Evolutionary conservation across 495 filamentous ascomycete genomes (phyloP).

Genomic region (Aspergillus nanangensis): DNA sequence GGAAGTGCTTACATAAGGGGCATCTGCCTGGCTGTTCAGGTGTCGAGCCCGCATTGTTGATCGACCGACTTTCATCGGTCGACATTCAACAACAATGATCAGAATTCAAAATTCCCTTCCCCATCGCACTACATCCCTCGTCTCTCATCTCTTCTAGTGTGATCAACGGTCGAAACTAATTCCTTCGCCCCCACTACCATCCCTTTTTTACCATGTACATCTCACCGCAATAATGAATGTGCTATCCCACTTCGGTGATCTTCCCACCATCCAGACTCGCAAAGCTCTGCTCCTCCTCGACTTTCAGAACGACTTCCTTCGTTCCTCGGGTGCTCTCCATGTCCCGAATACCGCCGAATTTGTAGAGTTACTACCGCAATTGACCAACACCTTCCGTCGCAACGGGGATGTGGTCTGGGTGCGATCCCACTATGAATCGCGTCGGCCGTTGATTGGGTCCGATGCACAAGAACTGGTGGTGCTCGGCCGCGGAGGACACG

Average conservation of each 20-base stretch:
- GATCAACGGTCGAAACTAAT: too few species aligned
- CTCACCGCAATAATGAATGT: constrained; percentile 26
- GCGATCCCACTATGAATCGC: constrained; percentile 65
- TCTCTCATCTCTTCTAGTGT: too few species aligned
- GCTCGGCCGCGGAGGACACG: constrained; percentile 15
- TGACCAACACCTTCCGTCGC: constrained; percentile 71
- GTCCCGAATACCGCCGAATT: constrained; percentile 62
- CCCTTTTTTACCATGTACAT: constrained; percentile 9
- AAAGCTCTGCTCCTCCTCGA: constrained; percentile 83
- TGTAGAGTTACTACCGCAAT: constrained; percentile 57
- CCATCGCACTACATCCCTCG: too few species aligned
- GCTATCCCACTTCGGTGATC: constrained; percentile 29
- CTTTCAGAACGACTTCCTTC: constrained; percentile 88
- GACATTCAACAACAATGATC: too few species aligned
- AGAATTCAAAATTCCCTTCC: too few species aligned
- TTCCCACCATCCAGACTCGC: constrained; percentile 60
- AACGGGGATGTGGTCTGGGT: constrained; percentile 86
- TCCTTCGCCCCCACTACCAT: too few species aligned
- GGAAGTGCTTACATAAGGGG: too few species aligned
- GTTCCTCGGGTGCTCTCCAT: constrained; percentile 62
- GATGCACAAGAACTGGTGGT: constrained; percentile 37
- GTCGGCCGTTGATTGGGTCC: constrained; percentile 47
- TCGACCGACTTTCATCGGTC: too few species aligned
- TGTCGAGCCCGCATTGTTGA: too few species aligned
- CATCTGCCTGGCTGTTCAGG: too few species aligned